Percentiles rank a stretch among this genome's conserved stretches.
These are phyloP conservation scores for Aspergillus fijiensis DNA, from an alignment of 2,329 filamentous ascomycete genomes.

Conservation along the genomic window DNA sequence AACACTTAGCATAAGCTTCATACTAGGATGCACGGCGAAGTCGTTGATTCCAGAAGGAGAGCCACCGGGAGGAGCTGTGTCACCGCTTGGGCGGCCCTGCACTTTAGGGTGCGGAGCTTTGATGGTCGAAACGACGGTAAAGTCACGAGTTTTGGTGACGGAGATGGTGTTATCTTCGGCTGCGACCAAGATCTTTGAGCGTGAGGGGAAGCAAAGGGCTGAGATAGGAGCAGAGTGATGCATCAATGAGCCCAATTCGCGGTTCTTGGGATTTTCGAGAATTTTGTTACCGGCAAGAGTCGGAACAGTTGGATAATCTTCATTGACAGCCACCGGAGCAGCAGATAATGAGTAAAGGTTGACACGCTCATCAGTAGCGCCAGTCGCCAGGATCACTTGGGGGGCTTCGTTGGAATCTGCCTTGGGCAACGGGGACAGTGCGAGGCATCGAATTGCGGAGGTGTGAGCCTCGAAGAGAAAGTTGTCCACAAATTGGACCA, in stretches of 20 bases:
- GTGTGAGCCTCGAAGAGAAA: constrained; percentile 95
- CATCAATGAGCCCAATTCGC: constrained; percentile 80
- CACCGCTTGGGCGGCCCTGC: constrained; percentile 77
- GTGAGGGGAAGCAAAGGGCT: constrained; percentile 74
- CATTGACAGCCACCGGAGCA: constrained; percentile 59
- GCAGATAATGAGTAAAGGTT: constrained; percentile 89
- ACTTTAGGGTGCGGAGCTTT: constrained; percentile 83
- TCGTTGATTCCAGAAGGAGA: constrained; percentile 88
- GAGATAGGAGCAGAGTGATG: constrained; percentile 86
- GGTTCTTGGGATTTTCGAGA: constrained; percentile 80
- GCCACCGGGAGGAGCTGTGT: constrained; percentile 79
- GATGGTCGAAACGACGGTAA: constrained; percentile 82
- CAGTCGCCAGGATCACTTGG: constrained; percentile 85
- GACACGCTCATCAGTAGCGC: constrained; percentile 89
- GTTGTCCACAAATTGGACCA: constrained; percentile 75
- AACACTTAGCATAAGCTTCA: constrained; percentile 95
- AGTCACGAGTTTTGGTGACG: constrained; percentile 83
- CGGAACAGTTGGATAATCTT: constrained; percentile 60
- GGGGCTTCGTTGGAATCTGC: constrained; percentile 55
- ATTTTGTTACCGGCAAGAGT: constrained; percentile 70
- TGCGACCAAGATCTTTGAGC: constrained; percentile 82
- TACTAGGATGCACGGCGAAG: constrained; percentile 91
- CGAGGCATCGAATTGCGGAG: constrained; percentile 85
- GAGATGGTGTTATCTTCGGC: constrained; percentile 90
- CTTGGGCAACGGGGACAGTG: constrained; percentile 73